Conservation (phyloP, 176 grass and related monocot genomes). For the Areca catechu region DNA sequence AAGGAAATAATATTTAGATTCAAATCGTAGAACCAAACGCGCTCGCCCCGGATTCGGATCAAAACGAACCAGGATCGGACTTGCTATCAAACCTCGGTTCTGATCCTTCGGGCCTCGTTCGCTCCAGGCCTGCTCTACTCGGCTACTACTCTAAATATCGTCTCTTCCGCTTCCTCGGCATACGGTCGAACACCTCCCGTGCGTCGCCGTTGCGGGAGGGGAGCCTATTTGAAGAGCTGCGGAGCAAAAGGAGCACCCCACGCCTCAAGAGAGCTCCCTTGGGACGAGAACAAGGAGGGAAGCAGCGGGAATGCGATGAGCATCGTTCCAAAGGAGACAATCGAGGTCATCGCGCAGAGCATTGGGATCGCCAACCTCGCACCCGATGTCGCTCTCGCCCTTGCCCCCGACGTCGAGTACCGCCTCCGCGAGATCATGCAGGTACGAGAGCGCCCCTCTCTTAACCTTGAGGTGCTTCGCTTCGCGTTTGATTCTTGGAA, state of each 20-base stretch:
- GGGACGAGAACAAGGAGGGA: not conserved
- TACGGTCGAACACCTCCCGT: not conserved
- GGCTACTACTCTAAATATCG: too few relatives aligned
- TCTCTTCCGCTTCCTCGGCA: not conserved
- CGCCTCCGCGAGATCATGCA: slow-evolving; percentile 95
- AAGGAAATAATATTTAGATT: too few relatives aligned
- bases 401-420: slow-evolving; percentile 84
- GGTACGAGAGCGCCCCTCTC: slow-evolving; percentile 21
- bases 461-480: too few relatives aligned
- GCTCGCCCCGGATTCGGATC: too few relatives aligned
- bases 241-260: too few relatives aligned
- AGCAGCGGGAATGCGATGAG: slow-evolving; percentile 41
- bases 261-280: too few relatives aligned
- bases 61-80: too few relatives aligned
- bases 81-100: too few relatives aligned
- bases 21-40: too few relatives aligned
- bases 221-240: not conserved
- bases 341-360: slow-evolving; percentile 80
- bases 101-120: too few relatives aligned
- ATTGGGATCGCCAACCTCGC: slow-evolving; percentile 65
- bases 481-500: too few relatives aligned
- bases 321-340: slow-evolving; percentile 85
- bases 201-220: not conserved
- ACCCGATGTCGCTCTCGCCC: slow-evolving; percentile 57
- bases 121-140: too few relatives aligned